A percentile compares a stretch with the other conserved stretches of the same genome.
Evolutionary conservation across 176 grass and related monocot species (phyloP).

Genomic region (Calamus simplicifolius): DNA sequence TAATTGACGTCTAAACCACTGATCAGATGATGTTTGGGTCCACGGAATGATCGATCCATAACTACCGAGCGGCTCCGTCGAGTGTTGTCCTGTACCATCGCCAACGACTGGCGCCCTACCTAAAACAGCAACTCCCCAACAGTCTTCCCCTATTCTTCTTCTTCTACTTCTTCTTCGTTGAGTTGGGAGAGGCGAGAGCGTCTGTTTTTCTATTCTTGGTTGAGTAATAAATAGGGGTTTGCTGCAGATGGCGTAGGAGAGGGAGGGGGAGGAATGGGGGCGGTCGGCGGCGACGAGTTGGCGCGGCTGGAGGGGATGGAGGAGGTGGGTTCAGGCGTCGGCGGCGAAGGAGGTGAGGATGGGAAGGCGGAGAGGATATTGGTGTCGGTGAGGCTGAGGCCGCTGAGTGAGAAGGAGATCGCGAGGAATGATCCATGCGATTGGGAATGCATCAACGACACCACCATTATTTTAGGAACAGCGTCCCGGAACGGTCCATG

Average conservation of each 20-base stretch:
- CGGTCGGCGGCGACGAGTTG: conserved; percentile 47
- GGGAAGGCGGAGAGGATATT: conserved; percentile 80
- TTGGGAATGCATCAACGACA: conserved; percentile 93
- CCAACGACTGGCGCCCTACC: conserved; percentile 34
- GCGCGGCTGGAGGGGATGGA: conserved; percentile 36
- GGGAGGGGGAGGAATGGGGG: conserved; percentile 40
- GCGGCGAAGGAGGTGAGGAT: conserved; percentile 11
- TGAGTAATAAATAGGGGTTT: conserved; percentile 1
- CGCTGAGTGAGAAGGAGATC: conserved; percentile 66
- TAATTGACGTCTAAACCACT: conserved; percentile 52
- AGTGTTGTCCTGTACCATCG: neutral
- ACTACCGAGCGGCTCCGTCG: too few species aligned
- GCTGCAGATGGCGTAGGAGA: conserved; percentile 35
- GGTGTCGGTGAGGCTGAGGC: conserved; percentile 87
- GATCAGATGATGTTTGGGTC: conserved; percentile 12
- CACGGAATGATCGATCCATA: neutral
- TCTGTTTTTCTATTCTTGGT: too few species aligned
- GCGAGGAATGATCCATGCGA: conserved; percentile 41
- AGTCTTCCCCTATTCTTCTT: conserved; percentile 9
- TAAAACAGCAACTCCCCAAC: conserved; percentile 37
- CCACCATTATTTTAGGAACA: conserved; percentile 76
- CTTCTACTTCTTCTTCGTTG: conserved; percentile 8
- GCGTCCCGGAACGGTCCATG: conserved; percentile 60
- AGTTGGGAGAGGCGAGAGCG: too few species aligned
- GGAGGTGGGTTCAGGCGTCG: conserved; percentile 14